phyloP scores from a whole-genome alignment of 2,329 filamentous ascomycete species.

The Scedosporium apiospermum region DNA sequence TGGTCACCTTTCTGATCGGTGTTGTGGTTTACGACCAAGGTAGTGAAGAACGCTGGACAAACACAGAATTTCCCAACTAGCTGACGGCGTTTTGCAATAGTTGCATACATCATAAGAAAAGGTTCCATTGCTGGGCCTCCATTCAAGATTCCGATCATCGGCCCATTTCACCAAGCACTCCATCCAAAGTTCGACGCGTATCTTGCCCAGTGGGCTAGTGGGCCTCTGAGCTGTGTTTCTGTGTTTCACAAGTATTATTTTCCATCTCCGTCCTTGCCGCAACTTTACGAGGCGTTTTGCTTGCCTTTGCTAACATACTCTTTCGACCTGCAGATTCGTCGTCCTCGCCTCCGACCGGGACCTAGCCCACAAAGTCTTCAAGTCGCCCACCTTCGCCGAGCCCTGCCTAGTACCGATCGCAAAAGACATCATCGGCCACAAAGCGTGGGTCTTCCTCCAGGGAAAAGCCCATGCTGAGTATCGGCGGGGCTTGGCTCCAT shows the following conservation, averaged over 20 bases:
- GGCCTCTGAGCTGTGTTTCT: conserved; percentile 71
- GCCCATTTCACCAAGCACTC: conserved; percentile 67
- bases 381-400: conserved; percentile 64
- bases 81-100: conserved; percentile 22
- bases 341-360: conserved; percentile 70
- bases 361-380: conserved; percentile 74
- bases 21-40: conserved; percentile 31
- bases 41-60: conserved; percentile 8
- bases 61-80: not conserved
- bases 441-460: conserved; percentile 72
- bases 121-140: conserved; percentile 52
- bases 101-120: conserved; percentile 51
- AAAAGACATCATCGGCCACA: conserved; percentile 60
- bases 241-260: conserved; percentile 67
- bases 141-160: conserved; percentile 61
- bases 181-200: conserved; percentile 66
- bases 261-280: not conserved
- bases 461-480: conserved; percentile 70
- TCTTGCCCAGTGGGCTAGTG: conserved; percentile 68
- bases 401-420: conserved; percentile 72
- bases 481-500: conserved; percentile 62
- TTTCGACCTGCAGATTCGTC: conserved; percentile 51
- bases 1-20: conserved; percentile 20
- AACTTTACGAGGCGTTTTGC: not conserved
- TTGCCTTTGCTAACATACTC: not conserved